Evolutionary conservation across 176 grass and related monocot genomes (phyloP).

Genomic region (Bromus sterilis): DNA sequence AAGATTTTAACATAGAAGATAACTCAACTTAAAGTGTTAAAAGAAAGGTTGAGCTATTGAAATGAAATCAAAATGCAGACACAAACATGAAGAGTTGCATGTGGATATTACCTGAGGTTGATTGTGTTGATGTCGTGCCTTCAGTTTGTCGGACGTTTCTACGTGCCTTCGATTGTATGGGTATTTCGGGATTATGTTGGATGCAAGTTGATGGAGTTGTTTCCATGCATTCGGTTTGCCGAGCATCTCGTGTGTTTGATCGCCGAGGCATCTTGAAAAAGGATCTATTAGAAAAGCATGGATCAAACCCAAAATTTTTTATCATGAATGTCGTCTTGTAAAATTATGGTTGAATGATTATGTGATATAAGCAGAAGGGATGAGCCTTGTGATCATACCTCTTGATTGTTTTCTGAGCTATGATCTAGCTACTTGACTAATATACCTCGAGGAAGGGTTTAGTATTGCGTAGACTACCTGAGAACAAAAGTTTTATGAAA

Average conservation of each 20-base stretch:
- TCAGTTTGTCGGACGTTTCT: background rate
- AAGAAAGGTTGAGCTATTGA: background rate
- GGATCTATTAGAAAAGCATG: too few species aligned
- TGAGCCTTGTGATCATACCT: too few species aligned
- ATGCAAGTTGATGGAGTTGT: background rate
- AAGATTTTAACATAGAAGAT: background rate
- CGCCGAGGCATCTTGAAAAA: background rate
- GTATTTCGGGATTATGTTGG: background rate
- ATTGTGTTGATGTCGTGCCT: background rate
- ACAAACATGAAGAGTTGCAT: background rate
- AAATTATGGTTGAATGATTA: too few species aligned
- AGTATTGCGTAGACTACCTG: too few species aligned
- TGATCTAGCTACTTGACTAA: too few species aligned
- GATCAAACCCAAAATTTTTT: background rate
- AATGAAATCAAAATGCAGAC: background rate
- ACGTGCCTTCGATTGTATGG: background rate
- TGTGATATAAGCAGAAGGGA: too few species aligned
- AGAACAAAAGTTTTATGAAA: too few species aligned
- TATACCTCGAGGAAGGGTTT: too few species aligned
- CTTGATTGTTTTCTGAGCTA: too few species aligned
- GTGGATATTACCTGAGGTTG: background rate
- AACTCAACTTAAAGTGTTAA: background rate
- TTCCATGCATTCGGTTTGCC: background rate
- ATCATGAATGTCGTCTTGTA: too few species aligned
- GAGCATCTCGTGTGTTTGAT: background rate